Conservation (phyloP, 371 early-diverging fungal genomes). For the Chytridiales sp. region DNA sequence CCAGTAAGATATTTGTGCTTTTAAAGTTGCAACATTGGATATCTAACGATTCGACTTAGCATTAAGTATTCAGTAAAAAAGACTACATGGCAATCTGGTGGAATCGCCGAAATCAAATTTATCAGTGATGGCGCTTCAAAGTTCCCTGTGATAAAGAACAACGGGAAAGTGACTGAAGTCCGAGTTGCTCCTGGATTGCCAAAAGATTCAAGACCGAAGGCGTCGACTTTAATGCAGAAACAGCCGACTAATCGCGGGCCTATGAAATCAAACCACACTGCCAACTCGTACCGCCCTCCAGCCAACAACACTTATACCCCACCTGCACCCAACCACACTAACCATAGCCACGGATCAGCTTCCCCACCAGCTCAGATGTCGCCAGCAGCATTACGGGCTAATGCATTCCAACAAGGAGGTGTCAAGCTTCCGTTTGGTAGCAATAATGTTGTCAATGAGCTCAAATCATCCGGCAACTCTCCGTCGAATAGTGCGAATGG, state of each 20-base stretch:
- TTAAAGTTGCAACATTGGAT: conserved; percentile 1
- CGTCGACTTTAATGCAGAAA: conserved; percentile 27
- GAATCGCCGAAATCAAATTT: conserved; percentile 42
- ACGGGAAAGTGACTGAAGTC: conserved; percentile 47
- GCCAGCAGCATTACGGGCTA: too few species aligned
- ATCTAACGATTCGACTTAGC: conserved; percentile 22
- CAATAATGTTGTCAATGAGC: too few species aligned
- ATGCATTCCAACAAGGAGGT: too few species aligned
- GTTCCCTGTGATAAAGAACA: conserved; percentile 36
- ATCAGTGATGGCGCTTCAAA: conserved; percentile 36
- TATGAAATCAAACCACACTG: neutral
- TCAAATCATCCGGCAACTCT: too few species aligned
- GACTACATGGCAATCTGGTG: conserved; percentile 53
- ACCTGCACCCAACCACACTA: neutral
- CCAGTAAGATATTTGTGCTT: conserved; percentile 31
- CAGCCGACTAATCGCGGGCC: neutral
- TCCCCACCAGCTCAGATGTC: too few species aligned
- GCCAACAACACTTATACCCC: neutral
- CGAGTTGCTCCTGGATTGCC: conserved; percentile 49
- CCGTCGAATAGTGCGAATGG: conserved; percentile 6
- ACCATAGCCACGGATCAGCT: conserved; percentile 2
- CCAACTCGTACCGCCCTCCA: neutral
- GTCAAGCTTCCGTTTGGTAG: too few species aligned
- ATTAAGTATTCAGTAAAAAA: conserved; percentile 58
- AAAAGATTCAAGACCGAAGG: conserved; percentile 40